Evolutionary conservation across 495 filamentous ascomycete genomes (phyloP).

Genomic region (Trichoderma erinaceum): DNA sequence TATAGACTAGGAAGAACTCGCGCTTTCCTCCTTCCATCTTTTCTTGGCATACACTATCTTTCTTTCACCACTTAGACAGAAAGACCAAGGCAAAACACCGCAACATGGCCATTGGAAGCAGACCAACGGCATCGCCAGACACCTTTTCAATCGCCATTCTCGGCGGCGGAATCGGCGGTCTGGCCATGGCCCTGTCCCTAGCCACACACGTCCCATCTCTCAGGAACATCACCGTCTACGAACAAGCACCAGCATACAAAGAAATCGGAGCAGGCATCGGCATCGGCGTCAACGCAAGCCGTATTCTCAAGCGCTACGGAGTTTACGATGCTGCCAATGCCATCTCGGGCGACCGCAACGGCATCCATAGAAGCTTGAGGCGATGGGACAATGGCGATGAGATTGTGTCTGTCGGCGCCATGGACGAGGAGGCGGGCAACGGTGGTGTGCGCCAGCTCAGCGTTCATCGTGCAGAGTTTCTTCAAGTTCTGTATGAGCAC

Average conservation of each 20-base stretch:
- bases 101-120: constrained; percentile 1
- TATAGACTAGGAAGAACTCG: neutral
- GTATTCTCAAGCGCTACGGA: constrained; percentile 16
- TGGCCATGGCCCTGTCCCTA: constrained; percentile 8
- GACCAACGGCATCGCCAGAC: neutral
- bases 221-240: constrained; percentile 16
- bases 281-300: constrained; percentile 19
- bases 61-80: neutral
- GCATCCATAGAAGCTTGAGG: constrained; percentile 27
- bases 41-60: neutral
- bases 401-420: constrained; percentile 26
- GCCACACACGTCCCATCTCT: constrained; percentile 7
- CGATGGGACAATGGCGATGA: constrained; percentile 26
- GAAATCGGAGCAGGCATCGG: constrained; percentile 32
- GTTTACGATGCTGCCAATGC: constrained; percentile 29
- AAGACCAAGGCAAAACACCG: neutral
- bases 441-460: constrained; percentile 19
- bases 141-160: neutral
- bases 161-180: constrained; percentile 3
- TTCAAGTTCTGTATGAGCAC: constrained; percentile 21
- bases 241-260: constrained; percentile 21
- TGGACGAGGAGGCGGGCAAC: constrained; percentile 17
- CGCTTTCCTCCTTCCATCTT: neutral
- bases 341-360: constrained; percentile 26
- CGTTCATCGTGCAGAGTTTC: constrained; percentile 27